Percentiles rank a stretch among this genome's conserved stretches.
Conservation (phyloP, 345 rosid species). For the Acer saccharum region DNA sequence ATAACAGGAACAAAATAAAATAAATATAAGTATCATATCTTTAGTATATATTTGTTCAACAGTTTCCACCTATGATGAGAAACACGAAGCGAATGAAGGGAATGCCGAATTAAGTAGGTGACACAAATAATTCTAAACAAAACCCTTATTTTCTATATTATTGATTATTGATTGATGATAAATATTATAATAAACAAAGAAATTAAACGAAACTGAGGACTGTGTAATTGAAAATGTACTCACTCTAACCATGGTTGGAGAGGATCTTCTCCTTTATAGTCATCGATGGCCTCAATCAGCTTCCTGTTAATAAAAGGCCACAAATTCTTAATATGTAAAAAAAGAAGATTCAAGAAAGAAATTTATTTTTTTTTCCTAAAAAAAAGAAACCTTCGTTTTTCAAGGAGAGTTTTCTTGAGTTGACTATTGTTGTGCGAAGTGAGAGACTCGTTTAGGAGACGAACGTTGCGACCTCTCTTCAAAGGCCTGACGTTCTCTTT, state of each 20-base stretch:
- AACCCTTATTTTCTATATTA: not conserved
- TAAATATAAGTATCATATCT: not conserved
- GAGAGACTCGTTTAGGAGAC: conserved; percentile 70
- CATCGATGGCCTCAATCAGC: conserved; percentile 70
- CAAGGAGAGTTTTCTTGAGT: conserved; percentile 57
- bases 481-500: conserved; percentile 89
- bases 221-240: conserved; percentile 21
- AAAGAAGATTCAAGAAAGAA: not conserved
- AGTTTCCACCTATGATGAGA: not conserved
- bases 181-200: not conserved
- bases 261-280: conserved; percentile 83
- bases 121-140: not conserved
- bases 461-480: conserved; percentile 83
- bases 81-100: not conserved
- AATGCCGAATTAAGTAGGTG: not conserved
- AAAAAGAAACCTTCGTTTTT: conserved; percentile 58
- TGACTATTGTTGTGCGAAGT: conserved; percentile 54
- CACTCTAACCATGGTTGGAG: conserved; percentile 84
- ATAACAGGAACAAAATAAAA: not conserved
- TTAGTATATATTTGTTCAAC: not conserved
- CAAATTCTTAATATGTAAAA: not conserved
- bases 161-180: no score
- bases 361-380: no score
- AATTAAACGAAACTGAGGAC: not conserved
- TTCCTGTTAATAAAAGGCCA: conserved; percentile 38